A percentile compares a stretch with the other conserved stretches of the same genome.
Conservation (phyloP, 208 protist genomes). For the Naegleria lovaniensis region DNA sequence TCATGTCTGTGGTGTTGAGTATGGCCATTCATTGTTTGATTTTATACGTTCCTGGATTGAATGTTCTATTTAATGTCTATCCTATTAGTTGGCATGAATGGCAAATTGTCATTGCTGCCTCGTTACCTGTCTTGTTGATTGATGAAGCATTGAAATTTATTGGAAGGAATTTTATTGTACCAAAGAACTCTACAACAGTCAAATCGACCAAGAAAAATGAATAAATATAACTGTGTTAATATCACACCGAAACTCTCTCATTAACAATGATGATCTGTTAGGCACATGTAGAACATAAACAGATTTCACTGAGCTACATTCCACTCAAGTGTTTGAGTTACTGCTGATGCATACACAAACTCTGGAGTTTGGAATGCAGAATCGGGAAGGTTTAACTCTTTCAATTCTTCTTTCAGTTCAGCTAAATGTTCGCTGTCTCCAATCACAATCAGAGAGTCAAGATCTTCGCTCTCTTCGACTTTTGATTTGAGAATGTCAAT, state of each 20-base stretch:
- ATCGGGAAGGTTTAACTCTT: neutral
- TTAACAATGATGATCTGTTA: too few species aligned
- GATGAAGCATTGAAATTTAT: neutral
- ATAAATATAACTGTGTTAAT: too few species aligned
- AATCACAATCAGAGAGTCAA: neutral
- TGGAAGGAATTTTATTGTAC: neutral
- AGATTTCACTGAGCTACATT: too few species aligned
- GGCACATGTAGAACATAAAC: too few species aligned
- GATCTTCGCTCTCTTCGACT: neutral
- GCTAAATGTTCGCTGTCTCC: neutral
- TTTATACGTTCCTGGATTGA: neutral
- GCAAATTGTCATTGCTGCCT: neutral
- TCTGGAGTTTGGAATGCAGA: neutral
- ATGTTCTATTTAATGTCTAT: neutral
- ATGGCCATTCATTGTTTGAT: neutral
- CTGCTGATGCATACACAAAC: neutral
- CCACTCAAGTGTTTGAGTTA: neutral
- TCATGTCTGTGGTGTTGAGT: neutral
- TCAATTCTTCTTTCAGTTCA: neutral
- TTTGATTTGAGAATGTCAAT: neutral
- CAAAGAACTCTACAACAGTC: too few species aligned
- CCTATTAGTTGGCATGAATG: neutral
- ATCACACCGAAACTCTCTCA: too few species aligned
- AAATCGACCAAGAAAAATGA: neutral
- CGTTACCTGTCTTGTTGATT: neutral